These are phyloP conservation scores for Amanita pseudoporphyria DNA, from an alignment of 768 basidiomycete species.

Conservation along the genomic window DNA sequence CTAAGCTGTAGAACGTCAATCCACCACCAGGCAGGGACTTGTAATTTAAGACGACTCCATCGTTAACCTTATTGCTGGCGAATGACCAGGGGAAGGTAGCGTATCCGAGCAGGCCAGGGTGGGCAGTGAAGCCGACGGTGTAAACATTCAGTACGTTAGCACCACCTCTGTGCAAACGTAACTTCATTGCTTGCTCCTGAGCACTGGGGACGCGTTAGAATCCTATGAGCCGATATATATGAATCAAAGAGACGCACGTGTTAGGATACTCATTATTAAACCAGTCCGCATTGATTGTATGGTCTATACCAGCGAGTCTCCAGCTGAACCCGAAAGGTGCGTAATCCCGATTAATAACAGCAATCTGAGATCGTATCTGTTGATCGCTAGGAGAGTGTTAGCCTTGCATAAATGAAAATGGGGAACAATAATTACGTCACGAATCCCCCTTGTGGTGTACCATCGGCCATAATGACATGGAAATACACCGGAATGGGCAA, in stretches of 20 bases:
- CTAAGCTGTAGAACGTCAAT: not conserved
- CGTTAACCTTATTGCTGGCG: conserved; percentile 21
- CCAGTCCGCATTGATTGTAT: too few relatives aligned
- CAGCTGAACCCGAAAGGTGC: too few relatives aligned
- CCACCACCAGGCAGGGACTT: not conserved
- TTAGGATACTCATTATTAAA: too few relatives aligned
- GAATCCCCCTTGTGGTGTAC: too few relatives aligned
- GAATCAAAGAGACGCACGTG: too few relatives aligned
- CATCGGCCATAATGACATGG: too few relatives aligned
- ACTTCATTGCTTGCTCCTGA: too few relatives aligned
- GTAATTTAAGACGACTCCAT: conserved; percentile 20
- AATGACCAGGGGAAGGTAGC: conserved; percentile 27
- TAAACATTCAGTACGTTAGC: conserved; percentile 33
- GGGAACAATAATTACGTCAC: conserved; percentile 11
- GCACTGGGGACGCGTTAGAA: too few relatives aligned
- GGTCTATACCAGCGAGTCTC: too few relatives aligned
- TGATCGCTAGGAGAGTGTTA: conserved; percentile 9
- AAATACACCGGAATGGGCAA: conserved; percentile 8
- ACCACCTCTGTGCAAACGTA: too few relatives aligned
- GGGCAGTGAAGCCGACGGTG: conserved; percentile 19
- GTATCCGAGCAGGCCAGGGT: conserved; percentile 27
- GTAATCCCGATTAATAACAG: too few relatives aligned
- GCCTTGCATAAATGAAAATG: not conserved
- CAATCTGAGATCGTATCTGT: conserved; percentile 14
- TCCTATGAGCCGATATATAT: too few relatives aligned